Conservation (phyloP, 2,329 filamentous ascomycete species). For the Aulographum hederae region DNA sequence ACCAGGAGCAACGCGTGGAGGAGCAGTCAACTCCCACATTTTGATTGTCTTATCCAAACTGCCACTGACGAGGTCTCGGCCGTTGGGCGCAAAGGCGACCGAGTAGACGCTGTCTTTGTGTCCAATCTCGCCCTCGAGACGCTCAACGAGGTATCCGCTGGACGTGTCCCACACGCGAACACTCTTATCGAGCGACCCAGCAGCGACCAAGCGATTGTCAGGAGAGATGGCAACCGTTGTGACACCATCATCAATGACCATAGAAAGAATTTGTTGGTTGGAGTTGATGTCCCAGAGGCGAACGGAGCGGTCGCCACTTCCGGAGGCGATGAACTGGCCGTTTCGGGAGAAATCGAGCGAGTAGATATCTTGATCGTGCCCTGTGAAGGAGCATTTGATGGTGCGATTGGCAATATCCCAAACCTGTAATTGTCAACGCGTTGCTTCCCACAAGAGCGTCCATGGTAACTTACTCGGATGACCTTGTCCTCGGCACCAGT, state of each 20-base stretch:
- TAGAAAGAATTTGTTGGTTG: conserved; percentile 61
- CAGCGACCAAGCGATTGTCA: conserved; percentile 83
- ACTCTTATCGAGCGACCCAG: conserved; percentile 91
- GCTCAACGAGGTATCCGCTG: conserved; percentile 71
- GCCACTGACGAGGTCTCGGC: conserved; percentile 81
- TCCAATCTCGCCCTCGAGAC: conserved; percentile 67
- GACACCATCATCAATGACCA: conserved; percentile 90
- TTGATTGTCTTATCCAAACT: conserved; percentile 97
- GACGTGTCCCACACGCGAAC: conserved; percentile 92
- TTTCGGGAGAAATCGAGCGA: conserved; percentile 89
- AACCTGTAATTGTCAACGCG: conserved; percentile 53
- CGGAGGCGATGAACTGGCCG: conserved; percentile 84
- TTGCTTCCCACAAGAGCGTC: no score
- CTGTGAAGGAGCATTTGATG: conserved; percentile 86
- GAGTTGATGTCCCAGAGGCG: conserved; percentile 90
- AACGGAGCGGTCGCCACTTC: conserved; percentile 85
- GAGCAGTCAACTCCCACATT: conserved; percentile 85
- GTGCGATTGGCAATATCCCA: conserved; percentile 78
- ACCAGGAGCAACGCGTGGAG: conserved; percentile 46
- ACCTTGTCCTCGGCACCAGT: conserved; percentile 96
- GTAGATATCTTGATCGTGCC: conserved; percentile 97
- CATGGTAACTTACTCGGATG: conserved; percentile 56
- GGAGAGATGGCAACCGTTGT: conserved; percentile 96
- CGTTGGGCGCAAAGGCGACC: conserved; percentile 87
- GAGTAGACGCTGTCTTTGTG: conserved; percentile 96